Percentiles rank a stretch among this genome's conserved stretches.
phyloP scores from a whole-genome alignment of 495 filamentous ascomycete species.

The Neurospora sp. region DNA sequence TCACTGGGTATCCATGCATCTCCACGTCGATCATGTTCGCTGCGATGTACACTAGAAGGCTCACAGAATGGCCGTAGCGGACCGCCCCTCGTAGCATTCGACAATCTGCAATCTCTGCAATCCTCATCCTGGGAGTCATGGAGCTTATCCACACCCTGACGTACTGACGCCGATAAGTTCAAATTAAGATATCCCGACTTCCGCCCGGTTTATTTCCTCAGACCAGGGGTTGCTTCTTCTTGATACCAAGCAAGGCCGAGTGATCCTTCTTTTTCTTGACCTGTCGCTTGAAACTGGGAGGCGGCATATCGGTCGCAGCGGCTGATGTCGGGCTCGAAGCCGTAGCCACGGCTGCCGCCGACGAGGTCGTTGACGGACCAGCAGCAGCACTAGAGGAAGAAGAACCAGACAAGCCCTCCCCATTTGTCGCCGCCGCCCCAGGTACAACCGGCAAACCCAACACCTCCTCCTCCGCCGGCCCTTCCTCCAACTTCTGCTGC shows the following conservation, averaged over 20 bases:
- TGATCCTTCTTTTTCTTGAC: constrained; percentile 80
- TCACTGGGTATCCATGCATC: not conserved
- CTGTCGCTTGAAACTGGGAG: constrained; percentile 65
- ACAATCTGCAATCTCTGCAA: not conserved
- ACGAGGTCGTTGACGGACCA: constrained; percentile 16
- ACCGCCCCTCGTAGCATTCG: not conserved
- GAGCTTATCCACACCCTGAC: not conserved
- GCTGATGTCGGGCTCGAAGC: constrained; percentile 19
- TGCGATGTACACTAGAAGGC: not conserved
- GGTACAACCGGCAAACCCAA: not conserved
- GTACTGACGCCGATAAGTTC: not conserved
- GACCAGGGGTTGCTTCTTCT: constrained; percentile 62
- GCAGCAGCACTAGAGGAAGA: not conserved
- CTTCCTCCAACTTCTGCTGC: constrained; percentile 37
- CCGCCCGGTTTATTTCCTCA: constrained; percentile 12
- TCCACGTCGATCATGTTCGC: not conserved
- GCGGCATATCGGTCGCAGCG: constrained; percentile 29
- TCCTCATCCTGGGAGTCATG: not conserved
- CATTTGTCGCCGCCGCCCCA: constrained; percentile 10
- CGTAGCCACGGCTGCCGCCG: constrained; percentile 10
- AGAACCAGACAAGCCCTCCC: not conserved
- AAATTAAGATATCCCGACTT: not conserved
- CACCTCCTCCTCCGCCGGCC: constrained; percentile 34
- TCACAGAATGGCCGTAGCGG: not conserved
- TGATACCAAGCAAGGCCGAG: constrained; percentile 67